Conservation (phyloP, 176 grass and related monocot genomes). For the Leersia perrieri region DNA sequence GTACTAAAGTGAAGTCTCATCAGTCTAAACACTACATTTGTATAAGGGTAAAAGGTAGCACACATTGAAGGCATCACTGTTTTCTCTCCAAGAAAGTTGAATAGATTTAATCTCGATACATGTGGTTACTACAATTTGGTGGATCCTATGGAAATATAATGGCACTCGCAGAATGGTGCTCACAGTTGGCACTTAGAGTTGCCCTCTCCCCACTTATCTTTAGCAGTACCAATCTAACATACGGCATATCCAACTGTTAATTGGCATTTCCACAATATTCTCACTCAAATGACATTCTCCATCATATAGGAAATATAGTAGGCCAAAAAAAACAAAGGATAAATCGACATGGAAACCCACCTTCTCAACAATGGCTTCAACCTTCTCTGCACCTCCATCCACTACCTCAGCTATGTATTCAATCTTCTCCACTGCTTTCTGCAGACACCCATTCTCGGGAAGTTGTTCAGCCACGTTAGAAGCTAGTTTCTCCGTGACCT, state of each 20-base stretch:
- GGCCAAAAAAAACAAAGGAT: neutral
- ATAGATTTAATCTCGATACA: neutral
- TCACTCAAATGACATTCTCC: neutral
- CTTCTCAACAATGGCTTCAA: constrained; percentile 65
- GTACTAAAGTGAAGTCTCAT: neutral
- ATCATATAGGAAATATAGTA: neutral
- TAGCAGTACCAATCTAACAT: neutral
- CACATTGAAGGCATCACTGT: neutral
- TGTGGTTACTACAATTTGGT: neutral
- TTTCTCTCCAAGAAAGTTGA: neutral
- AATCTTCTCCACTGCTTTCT: constrained; percentile 46
- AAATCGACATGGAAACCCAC: constrained; percentile 19
- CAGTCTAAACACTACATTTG: neutral
- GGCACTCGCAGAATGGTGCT: neutral
- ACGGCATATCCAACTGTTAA: neutral
- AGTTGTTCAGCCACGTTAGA: constrained; percentile 43
- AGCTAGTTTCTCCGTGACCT: constrained; percentile 62
- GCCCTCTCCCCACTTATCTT: neutral
- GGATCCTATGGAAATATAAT: neutral
- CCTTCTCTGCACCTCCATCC: constrained; percentile 60
- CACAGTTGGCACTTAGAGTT: neutral
- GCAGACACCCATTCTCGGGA: constrained; percentile 44
- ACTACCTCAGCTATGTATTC: constrained; percentile 56
- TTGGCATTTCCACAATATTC: neutral
- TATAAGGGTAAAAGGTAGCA: neutral